Evolutionary conservation across 495 filamentous ascomycete species (phyloP).

Genomic region (Tetracladium marchalianum): DNA sequence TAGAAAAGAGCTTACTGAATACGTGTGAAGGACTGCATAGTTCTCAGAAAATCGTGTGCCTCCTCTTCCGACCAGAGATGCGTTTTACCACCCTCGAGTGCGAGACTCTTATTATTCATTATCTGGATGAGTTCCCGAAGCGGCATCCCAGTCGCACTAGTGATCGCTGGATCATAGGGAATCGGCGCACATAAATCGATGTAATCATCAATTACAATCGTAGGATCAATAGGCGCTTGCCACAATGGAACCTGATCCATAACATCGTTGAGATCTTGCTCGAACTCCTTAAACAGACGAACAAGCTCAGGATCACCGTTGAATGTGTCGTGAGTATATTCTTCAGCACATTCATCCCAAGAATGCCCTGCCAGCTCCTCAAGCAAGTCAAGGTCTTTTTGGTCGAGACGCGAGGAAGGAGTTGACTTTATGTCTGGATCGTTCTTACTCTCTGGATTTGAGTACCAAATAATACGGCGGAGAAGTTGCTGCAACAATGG

Average conservation of each 20-base stretch:
- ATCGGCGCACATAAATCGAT: too few relatives aligned
- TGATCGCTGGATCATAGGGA: too few relatives aligned
- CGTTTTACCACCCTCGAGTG: too few relatives aligned
- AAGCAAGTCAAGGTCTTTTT: slow-evolving; percentile 4
- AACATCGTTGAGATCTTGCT: slow-evolving; percentile 2
- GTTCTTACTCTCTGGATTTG: too few relatives aligned
- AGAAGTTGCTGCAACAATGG: slow-evolving; percentile 4
- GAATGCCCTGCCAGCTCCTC: slow-evolving; percentile 2
- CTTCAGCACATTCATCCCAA: slow-evolving; percentile 4
- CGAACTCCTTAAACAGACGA: slow-evolving; percentile 4
- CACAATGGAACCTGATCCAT: too few relatives aligned
- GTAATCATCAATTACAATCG: too few relatives aligned
- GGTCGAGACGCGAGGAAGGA: too few relatives aligned
- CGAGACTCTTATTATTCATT: neutral
- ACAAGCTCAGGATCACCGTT: neutral
- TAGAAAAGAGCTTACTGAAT: slow-evolving; percentile 3
- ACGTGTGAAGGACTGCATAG: neutral
- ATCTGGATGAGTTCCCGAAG: neutral
- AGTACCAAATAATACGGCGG: too few relatives aligned
- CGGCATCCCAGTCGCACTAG: neutral
- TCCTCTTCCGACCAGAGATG: neutral
- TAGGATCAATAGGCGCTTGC: too few relatives aligned
- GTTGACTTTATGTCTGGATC: too few relatives aligned
- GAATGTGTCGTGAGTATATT: neutral
- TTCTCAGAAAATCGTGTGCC: neutral